phyloP scores from a whole-genome alignment of 2,329 filamentous ascomycete genomes.

The Calycina marina region DNA sequence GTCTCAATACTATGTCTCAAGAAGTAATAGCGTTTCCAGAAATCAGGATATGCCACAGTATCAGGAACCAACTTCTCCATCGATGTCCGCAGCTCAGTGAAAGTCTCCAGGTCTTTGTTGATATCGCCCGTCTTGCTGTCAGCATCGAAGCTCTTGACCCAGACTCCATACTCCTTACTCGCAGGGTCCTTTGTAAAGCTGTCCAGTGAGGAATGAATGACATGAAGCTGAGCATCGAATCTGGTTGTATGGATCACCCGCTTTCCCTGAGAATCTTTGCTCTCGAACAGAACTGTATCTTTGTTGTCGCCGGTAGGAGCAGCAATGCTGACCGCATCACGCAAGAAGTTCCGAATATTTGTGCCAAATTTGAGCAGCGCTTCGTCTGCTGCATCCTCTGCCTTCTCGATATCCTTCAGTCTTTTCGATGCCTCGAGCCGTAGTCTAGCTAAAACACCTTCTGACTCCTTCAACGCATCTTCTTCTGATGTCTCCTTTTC shows the following conservation, averaged over 20 bases:
- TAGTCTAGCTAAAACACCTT: conserved; percentile 62
- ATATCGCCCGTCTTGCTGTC: conserved; percentile 78
- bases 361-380: conserved; percentile 82
- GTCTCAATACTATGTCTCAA: conserved; percentile 83
- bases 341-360: conserved; percentile 78
- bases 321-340: conserved; percentile 78
- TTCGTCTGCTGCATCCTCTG: conserved; percentile 92
- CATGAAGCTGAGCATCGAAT: conserved; percentile 90
- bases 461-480: conserved; percentile 32
- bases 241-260: conserved; percentile 87
- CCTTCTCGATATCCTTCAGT: conserved; percentile 76
- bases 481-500: conserved; percentile 31
- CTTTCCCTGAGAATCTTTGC: conserved; percentile 79
- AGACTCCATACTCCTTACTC: conserved; percentile 58
- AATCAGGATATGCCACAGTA: conserved; percentile 72
- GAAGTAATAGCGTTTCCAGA: conserved; percentile 96
- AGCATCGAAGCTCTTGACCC: conserved; percentile 61
- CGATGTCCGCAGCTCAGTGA: conserved; percentile 67
- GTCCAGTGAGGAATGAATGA: conserved; percentile 75
- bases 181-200: conserved; percentile 73
- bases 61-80: conserved; percentile 98
- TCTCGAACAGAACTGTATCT: conserved; percentile 72
- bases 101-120: conserved; percentile 66
- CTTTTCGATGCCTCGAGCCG: conserved; percentile 65
- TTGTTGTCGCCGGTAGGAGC: conserved; percentile 44